Percentiles rank a stretch among this genome's conserved stretches.
phyloP scores from a whole-genome alignment of 2,329 filamentous ascomycete genomes.

The Chrysoporthe puriensis region DNA sequence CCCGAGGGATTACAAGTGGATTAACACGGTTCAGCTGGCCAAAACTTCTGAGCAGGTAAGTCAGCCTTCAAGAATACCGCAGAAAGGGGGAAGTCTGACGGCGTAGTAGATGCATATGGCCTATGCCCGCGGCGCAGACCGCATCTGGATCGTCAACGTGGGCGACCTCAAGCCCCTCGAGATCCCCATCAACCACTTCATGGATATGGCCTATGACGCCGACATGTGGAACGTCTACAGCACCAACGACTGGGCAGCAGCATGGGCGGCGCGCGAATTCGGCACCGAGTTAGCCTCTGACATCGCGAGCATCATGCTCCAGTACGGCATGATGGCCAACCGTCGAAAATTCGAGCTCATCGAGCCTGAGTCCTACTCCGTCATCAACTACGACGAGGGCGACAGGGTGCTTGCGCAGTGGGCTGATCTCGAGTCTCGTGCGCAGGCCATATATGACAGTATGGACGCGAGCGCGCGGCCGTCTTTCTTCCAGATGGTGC shows the following conservation, averaged over 20 bases:
- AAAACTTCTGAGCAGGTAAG: conserved; percentile 57
- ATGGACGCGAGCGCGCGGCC: conserved; percentile 54
- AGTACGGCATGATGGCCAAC: conserved; percentile 59
- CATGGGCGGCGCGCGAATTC: conserved; percentile 59
- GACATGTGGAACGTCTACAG: conserved; percentile 59
- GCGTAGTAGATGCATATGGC: conserved; percentile 59
- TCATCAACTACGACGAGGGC: conserved; percentile 68
- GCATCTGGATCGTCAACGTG: conserved; percentile 70
- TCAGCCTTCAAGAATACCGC: neutral
- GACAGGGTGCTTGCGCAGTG: conserved; percentile 61
- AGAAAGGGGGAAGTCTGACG: neutral
- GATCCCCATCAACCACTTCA: conserved; percentile 68
- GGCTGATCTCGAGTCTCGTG: conserved; percentile 54
- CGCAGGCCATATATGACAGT: conserved; percentile 59
- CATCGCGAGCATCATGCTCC: conserved; percentile 56
- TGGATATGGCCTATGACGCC: conserved; percentile 70
- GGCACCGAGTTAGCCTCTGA: conserved; percentile 49
- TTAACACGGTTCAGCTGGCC: conserved; percentile 66
- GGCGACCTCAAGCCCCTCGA: conserved; percentile 68
- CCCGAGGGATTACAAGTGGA: conserved; percentile 58
- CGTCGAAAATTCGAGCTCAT: conserved; percentile 66
- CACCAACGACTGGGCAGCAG: conserved; percentile 57
- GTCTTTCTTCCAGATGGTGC: conserved; percentile 65
- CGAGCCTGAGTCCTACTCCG: conserved; percentile 60
- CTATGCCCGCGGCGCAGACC: conserved; percentile 59